Evolutionary conservation across 2,329 filamentous ascomycete genomes (phyloP), one percentile per base, ranked within the genome.

Genomic region (Colletotrichum sp.): DNA sequence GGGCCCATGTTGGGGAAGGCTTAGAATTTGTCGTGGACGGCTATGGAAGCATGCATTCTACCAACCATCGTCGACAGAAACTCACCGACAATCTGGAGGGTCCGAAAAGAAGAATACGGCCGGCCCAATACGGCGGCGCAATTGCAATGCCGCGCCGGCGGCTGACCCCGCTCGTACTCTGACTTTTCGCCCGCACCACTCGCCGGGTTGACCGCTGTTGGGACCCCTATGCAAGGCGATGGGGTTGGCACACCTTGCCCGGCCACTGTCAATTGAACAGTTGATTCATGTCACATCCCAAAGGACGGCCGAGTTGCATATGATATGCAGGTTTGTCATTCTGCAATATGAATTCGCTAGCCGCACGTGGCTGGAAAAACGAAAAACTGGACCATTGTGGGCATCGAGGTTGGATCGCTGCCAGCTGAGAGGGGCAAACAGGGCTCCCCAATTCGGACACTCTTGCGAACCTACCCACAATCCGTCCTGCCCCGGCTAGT

Each of bases 381-480:
- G 9, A 72, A 68, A 60, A 52, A 48, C 15, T 48, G 12, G 7
- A 16, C 43, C 26, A 58, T 32, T 60, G 64, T 65, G 64, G 73
- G 34, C 32, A 32, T 38, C 13, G n/a, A 32, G 32, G 69, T 57
- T 67, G 71, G 48, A 36, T 67, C 64, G 73, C 57, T 48, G 57
- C 26, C 57, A 65, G n/a, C 16, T 34, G 10, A 74, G 48, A 73
- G 70, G 71, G 58, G 48, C 69, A 65, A 34, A 64, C 65, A 65
- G 24, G 38, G 57, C 28, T 57, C 34, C 73, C 74, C 48, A 30
- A 76, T 69, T 32, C 18, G 74, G 70, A 74, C 71, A 73, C 70
- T 38, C 57, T 76, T 76, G 74, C 74, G 74, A 76, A 58, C 28
- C 43, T 65, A 76, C 28, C 73, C 74, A 69, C 74, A 64, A 61